Evolutionary conservation across 2,329 filamentous ascomycete species (phyloP), one percentile per base, ranked within the genome.

Genomic region (Capronia epimyces): DNA sequence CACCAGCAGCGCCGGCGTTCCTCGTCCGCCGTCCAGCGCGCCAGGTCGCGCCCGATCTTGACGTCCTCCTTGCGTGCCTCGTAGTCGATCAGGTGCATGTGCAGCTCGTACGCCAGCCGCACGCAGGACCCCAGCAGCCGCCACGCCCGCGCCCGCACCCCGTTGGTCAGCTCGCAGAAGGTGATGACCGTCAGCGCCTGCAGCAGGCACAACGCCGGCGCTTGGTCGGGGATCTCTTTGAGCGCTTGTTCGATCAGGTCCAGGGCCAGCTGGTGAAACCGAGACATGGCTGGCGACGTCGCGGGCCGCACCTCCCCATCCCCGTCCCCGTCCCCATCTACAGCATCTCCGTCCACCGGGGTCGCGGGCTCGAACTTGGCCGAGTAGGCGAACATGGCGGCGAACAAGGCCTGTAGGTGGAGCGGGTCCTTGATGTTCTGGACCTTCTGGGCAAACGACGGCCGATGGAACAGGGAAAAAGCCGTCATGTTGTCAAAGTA

Each of bases 1-100:
- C 69, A 72, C 67, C 68, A 72, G 0, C 65, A 64, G 4, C 69
- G 63, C 1, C 69, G 63, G 40, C 66, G 63, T 53, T 71, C 69
- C 57, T 72, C 69, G 2, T 64, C 53, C 0, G 58, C 44, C 12
- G 52, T 48, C 62, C 65, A 67, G 16, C 51, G 52, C 10, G 52
- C 52, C 7, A 34, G 9, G 18, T 60, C 39, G 3, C 22, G n/a
- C 13, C 9, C 10, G 9, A 43, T n/a, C 7, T 44, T 29, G 31
- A 44, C 6, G 40, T n/a, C 10, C 20, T 40, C 6, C 43, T 29
- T 3, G 39, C 36, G 6, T 7, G 43, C 39, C 6, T 18, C 32
- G n/a, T n/a, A n/a, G 44, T 64, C 62, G 7, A 63, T 51, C 1
- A 67, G 47, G 47, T 69, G 66, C 8, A 69, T 45, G 45, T 68